Base-by-base conservation (phyloP, 768 basidiomycete genomes). In the Rhodotorula kratochvilovae region DNA sequence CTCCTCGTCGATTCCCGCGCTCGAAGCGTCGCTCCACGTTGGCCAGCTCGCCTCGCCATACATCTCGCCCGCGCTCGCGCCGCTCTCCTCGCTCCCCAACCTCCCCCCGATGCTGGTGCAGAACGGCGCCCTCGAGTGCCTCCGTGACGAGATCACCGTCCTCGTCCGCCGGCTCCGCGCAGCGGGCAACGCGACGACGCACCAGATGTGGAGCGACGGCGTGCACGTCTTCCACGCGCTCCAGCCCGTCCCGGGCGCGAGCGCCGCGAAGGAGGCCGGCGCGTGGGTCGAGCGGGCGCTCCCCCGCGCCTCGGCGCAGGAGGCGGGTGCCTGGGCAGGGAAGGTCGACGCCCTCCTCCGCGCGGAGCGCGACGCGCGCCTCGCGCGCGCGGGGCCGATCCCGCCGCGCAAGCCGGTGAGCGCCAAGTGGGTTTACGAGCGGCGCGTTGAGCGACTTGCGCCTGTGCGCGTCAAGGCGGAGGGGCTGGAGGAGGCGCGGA, bases 41-140 rank as follows among this genome's bases (percentile, higher is more conserved):
- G 27, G 21, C 36, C n/a, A 42, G 13, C 31, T 69, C 43, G 3
- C 91, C 1, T 90, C 95, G 78, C 94, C 94, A 13, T 98, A 98
- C 75, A 93, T 89, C 19, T 92, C 90, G 70, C 94, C 80, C 5
- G 56, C 91, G 4, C 82, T 97, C n/a, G 94, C 95, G 76, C 93
- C 58, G 3, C 58, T 59, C 58, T 5, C 92, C 27, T 86, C 91
- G 77, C 87, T 93, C 71, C 81, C 83, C 23, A 88, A 87, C 13
- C 82, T 98, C 29, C 94, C 95, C 12, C 93, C 94, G 1, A 78
- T 97, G 78, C 84, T 98, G 17, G 88, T 96, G 53, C 91, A 94
- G 77, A 87, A 87, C 10, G 95, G 94, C 33, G 93, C 94, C 68
- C 88, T 90, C 5, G 95, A 98, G 78, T 90, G 92, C 0, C 84